Evolutionary conservation across 2,329 filamentous ascomycete genomes (phyloP).

Genomic region (Trichoderma guizhouense): DNA sequence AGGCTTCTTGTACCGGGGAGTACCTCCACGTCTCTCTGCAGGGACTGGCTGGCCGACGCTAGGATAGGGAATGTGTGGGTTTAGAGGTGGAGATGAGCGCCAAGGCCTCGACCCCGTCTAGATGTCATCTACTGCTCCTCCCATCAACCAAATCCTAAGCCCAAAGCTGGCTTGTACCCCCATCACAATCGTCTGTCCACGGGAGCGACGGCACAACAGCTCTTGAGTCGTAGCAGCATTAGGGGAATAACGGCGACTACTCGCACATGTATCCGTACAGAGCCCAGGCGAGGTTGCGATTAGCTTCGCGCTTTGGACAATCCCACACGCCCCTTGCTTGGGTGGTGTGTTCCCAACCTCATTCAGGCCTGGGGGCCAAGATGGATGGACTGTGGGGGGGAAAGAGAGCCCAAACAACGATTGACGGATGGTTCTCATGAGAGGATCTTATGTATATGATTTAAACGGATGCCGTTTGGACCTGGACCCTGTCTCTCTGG

Average conservation of each 20-base stretch:
- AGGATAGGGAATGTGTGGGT: conserved; percentile 18
- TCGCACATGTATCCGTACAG: not conserved
- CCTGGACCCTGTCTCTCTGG: conserved; percentile 18
- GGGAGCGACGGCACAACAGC: conserved; percentile 22
- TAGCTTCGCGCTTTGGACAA: conserved; percentile 7
- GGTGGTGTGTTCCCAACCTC: not conserved
- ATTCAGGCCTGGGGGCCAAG: conserved; percentile 14
- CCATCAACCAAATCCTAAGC: conserved; percentile 17
- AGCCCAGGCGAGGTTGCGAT: not conserved
- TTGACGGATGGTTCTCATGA: conserved; percentile 16
- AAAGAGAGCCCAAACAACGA: not conserved
- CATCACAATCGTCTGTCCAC: conserved; percentile 17
- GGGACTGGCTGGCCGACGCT: conserved; percentile 20
- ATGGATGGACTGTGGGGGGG: conserved; percentile 17
- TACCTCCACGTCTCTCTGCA: conserved; percentile 19
- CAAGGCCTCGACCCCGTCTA: conserved; percentile 19
- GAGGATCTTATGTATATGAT: conserved; percentile 19
- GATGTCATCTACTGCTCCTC: conserved; percentile 19
- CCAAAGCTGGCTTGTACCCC: conserved; percentile 20
- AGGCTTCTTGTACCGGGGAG: conserved; percentile 14
- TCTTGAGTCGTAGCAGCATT: conserved; percentile 11
- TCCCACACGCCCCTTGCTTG: conserved; percentile 13
- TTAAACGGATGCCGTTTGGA: conserved; percentile 11
- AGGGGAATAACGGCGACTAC: conserved; percentile 1
- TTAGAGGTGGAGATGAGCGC: conserved; percentile 17